Percentiles rank a stretch among this genome's conserved stretches.
Evolutionary conservation across 108 stramenopile species (phyloP).

Genomic region (Cyclotella sp.): DNA sequence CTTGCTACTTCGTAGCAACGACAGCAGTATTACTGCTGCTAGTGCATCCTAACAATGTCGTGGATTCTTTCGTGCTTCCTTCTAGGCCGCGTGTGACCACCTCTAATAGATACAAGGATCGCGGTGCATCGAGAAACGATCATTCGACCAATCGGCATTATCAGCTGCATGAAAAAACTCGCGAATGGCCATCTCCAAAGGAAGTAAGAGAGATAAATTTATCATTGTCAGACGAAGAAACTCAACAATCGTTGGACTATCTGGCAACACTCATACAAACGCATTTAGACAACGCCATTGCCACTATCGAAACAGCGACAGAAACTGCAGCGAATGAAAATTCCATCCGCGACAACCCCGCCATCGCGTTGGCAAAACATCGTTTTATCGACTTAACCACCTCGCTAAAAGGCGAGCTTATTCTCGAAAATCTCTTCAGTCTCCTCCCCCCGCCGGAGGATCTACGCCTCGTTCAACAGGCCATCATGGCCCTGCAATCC

Average conservation of each 20-base stretch:
- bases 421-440: constrained; percentile 57
- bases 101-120: too few relatives aligned
- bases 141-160: too few relatives aligned
- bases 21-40: too few relatives aligned
- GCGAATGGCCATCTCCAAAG: background rate
- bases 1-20: too few relatives aligned
- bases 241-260: constrained; percentile 36
- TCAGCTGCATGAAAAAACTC: background rate
- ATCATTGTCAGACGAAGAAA: constrained; percentile 9
- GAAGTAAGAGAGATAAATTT: background rate
- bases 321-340: constrained; percentile 9
- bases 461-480: constrained; percentile 47
- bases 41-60: too few relatives aligned
- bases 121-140: too few relatives aligned
- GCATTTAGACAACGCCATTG: constrained; percentile 13
- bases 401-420: constrained; percentile 42
- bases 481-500: constrained; percentile 69
- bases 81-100: too few relatives aligned
- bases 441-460: background rate
- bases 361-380: constrained; percentile 33
- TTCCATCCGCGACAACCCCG: background rate
- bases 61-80: too few relatives aligned
- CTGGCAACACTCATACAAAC: constrained; percentile 13
- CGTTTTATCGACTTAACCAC: constrained; percentile 64
- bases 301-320: background rate